Evolutionary conservation across 805 yeast genomes (phyloP).

Genomic region (Yamadazyma tumulicola): DNA sequence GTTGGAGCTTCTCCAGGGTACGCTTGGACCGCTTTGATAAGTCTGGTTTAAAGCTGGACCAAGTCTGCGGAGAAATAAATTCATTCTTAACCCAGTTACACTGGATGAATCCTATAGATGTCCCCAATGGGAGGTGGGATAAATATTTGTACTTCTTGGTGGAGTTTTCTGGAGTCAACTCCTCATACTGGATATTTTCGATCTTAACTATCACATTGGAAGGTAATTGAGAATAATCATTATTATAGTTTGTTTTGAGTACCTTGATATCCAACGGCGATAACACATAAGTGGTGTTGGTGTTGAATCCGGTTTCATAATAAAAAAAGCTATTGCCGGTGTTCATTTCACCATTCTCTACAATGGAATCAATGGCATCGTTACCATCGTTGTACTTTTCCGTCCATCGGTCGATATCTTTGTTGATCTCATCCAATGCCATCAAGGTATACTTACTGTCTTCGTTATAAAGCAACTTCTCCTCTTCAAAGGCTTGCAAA

Average conservation of each 20-base stretch:
- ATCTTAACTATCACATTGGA: conserved; percentile 54
- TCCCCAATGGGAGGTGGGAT: conserved; percentile 79
- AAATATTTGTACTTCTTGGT: conserved; percentile 66
- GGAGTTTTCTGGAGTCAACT: conserved; percentile 57
- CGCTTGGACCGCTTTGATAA: conserved; percentile 54
- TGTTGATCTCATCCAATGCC: conserved; percentile 56
- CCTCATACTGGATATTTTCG: conserved; percentile 68
- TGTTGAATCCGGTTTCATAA: conserved; percentile 73
- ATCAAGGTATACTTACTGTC: conserved; percentile 49
- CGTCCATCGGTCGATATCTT: conserved; percentile 38
- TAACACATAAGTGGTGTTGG: conserved; percentile 59
- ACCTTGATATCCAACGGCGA: conserved; percentile 80
- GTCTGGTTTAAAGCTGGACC: conserved; percentile 50
- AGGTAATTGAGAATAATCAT: conserved; percentile 63
- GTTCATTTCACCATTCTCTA: conserved; percentile 23
- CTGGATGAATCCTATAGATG: conserved; percentile 79
- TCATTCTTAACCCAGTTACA: conserved; percentile 65
- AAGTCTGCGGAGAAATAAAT: conserved; percentile 28
- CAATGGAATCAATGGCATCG: conserved; percentile 6
- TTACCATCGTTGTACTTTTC: conserved; percentile 6
- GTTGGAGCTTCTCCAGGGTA: conserved; percentile 44
- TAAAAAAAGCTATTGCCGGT: conserved; percentile 55
- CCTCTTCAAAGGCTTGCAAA: conserved; percentile 49
- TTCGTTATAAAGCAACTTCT: conserved; percentile 57
- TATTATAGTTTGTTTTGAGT: conserved; percentile 55